Evolutionary conservation across 2,329 filamentous ascomycete species (phyloP).

Genomic region (Fusarium albidum): DNA sequence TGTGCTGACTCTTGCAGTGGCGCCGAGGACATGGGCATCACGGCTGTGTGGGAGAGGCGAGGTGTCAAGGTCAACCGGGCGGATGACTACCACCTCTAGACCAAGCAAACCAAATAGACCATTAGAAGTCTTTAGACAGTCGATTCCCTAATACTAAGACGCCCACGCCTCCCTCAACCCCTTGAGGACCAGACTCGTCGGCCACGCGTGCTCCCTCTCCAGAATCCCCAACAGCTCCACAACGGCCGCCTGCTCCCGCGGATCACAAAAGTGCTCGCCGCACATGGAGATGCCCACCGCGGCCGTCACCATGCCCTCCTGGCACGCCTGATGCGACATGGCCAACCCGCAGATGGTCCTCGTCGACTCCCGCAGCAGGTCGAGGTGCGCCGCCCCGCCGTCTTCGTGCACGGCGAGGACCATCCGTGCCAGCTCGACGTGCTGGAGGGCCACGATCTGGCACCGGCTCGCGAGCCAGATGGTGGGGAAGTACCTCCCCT

Average conservation of each 20-base stretch:
- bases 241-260: constrained; percentile 17
- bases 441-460: constrained; percentile 24
- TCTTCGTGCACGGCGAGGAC: constrained; percentile 26
- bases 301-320: constrained; percentile 20
- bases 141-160: no score
- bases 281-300: constrained; percentile 28
- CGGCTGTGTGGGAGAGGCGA: constrained; percentile 34
- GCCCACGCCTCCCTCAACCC: no score
- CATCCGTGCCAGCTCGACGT: constrained; percentile 22
- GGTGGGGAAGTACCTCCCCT: constrained; percentile 11
- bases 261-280: constrained; percentile 25
- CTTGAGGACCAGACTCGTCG: no score
- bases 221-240: constrained; percentile 12
- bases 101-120: no score
- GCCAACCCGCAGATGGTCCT: constrained; percentile 19
- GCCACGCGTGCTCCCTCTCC: constrained; percentile 27
- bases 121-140: no score
- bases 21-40: constrained; percentile 33
- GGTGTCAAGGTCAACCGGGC: constrained; percentile 28
- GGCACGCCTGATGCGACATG: constrained; percentile 6
- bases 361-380: constrained; percentile 10
- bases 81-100: constrained; percentile 35
- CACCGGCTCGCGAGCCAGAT: constrained; percentile 23
- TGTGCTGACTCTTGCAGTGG: constrained; percentile 14
- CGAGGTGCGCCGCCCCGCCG: constrained; percentile 17